Percentiles rank a stretch among this genome's conserved stretches.
Conservation (phyloP, 495 filamentous ascomycete genomes). For the Penicillium crystallinum region DNA sequence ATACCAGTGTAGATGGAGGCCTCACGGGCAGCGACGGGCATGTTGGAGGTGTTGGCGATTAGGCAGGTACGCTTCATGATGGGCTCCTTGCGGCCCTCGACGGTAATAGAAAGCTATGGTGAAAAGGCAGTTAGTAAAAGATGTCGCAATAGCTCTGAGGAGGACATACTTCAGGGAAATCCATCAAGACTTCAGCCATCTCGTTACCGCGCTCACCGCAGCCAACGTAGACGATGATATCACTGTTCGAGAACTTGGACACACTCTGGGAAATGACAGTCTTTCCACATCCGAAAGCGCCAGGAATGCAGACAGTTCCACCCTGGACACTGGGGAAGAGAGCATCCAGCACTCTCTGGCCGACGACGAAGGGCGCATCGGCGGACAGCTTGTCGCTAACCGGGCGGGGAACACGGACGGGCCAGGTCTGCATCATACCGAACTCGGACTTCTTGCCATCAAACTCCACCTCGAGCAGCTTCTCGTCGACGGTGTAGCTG, state of each 20-base stretch:
- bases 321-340: slow-evolving; percentile 98
- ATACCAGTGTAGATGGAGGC: slow-evolving; percentile 99
- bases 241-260: slow-evolving; percentile 99
- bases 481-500: slow-evolving; percentile 89
- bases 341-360: slow-evolving; percentile 92
- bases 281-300: slow-evolving; percentile 98
- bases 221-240: slow-evolving; percentile 98
- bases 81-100: slow-evolving; percentile 88
- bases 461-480: slow-evolving; percentile 94
- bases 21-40: slow-evolving; percentile 98
- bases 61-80: slow-evolving; percentile 99
- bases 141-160: neutral
- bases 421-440: slow-evolving; percentile 98
- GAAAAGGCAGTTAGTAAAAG: neutral
- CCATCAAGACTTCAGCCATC: slow-evolving; percentile 99
- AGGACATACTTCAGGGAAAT: slow-evolving; percentile 74
- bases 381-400: slow-evolving; percentile 84
- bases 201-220: slow-evolving; percentile 98
- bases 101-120: slow-evolving; percentile 72
- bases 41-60: slow-evolving; percentile 99
- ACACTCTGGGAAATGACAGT: slow-evolving; percentile 97
- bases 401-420: slow-evolving; percentile 93
- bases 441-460: slow-evolving; percentile 90
- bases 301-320: slow-evolving; percentile 95
- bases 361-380: slow-evolving; percentile 86